phyloP scores from a whole-genome alignment of 2,329 filamentous ascomycete genomes.

The Simplicillium sp. region DNA sequence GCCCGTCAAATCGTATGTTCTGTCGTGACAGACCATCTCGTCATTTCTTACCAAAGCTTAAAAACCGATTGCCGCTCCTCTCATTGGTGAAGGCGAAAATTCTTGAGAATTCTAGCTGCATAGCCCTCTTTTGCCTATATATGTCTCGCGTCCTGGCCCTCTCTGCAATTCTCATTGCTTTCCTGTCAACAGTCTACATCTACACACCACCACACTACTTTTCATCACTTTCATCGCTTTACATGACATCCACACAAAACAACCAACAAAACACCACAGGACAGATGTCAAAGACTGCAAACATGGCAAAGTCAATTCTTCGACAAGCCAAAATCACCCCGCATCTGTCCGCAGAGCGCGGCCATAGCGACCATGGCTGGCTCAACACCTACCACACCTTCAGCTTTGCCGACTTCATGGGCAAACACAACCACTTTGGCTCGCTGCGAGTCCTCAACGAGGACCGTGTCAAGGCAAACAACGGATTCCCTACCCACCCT shows the following conservation, averaged over 20 bases:
- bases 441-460: slow-evolving; percentile 80
- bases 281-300: slow-evolving; percentile 17
- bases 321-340: slow-evolving; percentile 63
- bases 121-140: slow-evolving; percentile 20
- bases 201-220: slow-evolving; percentile 15
- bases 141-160: slow-evolving; percentile 24
- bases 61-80: not conserved
- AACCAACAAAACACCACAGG: slow-evolving; percentile 8
- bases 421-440: slow-evolving; percentile 59
- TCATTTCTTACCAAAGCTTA: too few relatives aligned
- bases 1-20: too few relatives aligned
- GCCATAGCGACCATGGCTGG: slow-evolving; percentile 78
- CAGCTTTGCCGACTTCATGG: slow-evolving; percentile 67
- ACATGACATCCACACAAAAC: slow-evolving; percentile 5
- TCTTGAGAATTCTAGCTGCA: slow-evolving; percentile 8
- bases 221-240: slow-evolving; percentile 8
- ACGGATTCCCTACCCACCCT: slow-evolving; percentile 75
- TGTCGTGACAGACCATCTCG: too few relatives aligned
- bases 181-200: slow-evolving; percentile 27
- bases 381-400: slow-evolving; percentile 82
- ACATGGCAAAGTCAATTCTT: slow-evolving; percentile 52
- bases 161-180: slow-evolving; percentile 24
- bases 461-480: slow-evolving; percentile 65
- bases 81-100: not conserved
- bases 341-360: slow-evolving; percentile 61